Base-by-base conservation (phyloP, 371 early-diverging fungal genomes). In the Syncephalis plumigaleata region DNA sequence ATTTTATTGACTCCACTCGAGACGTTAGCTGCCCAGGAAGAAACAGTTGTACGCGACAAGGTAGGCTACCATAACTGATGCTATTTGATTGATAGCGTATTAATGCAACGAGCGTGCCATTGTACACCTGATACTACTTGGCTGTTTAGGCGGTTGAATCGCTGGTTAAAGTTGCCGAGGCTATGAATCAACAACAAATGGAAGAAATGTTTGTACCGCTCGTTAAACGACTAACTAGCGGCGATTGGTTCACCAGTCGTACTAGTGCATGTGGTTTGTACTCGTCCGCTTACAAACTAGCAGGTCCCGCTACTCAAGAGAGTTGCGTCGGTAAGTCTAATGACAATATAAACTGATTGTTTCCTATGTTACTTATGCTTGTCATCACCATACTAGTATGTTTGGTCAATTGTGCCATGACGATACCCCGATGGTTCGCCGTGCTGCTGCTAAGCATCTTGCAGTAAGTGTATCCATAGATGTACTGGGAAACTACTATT, bases 231-330 rank as follows among this genome's bases (percentile, higher is more conserved):
- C 73, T 97, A 42, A 77, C 86, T 18, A 62, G 68, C 44, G 95
- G 95, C 39, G 94, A 91, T 61, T 98, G 98, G 98, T 98, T 98
- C 57, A 94, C 96, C 13, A 87, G 83, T 58, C 81, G 94, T 51
- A 83, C 87, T 15, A 87, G 88, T 54, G 92, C 94, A 16, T 79
- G 89, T 43, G 92, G 92, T 11, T 71, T 95, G 36, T 94, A 87
- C 61, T 84, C 90, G 21, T 72, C 79, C 0, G 77, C 73, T 11
- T 94, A 93, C 57, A 54, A 72, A 27, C 64, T 75, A 52, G 77
- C 75, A 46, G 67, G 72, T 16, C 67, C 75, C 38, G 71, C 73
- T 15, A 74, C 73, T 46, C 86, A 91, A 67, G 76, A 17, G 91
- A 95, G 57, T 69, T 95, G 53, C 75, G 87, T 55, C 73, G 63